Conservation (phyloP, 2,329 filamentous ascomycete species). For the Clonostachys byssicola region DNA sequence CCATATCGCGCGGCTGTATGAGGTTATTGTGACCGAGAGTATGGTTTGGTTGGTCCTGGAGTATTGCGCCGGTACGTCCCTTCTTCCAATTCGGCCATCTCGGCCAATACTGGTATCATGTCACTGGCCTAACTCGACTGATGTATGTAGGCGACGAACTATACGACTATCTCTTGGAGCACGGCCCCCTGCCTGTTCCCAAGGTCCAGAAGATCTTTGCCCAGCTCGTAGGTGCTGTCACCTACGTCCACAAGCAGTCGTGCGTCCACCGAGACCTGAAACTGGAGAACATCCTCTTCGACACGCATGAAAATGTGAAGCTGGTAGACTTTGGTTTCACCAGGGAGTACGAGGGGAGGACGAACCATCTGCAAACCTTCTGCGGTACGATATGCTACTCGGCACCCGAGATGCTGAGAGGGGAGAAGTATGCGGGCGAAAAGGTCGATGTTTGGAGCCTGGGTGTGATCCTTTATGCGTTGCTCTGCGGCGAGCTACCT, state of each 20-base stretch:
- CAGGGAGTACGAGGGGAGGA: slow-evolving; percentile 90
- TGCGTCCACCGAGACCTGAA: slow-evolving; percentile 97
- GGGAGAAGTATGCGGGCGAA: slow-evolving; percentile 95
- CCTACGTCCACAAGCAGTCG: slow-evolving; percentile 90
- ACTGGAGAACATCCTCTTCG: slow-evolving; percentile 83
- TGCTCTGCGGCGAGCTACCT: slow-evolving; percentile 80
- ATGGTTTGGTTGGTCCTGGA: slow-evolving; percentile 96
- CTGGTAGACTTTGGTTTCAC: slow-evolving; percentile 98
- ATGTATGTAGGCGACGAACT: slow-evolving; percentile 72
- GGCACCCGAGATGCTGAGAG: slow-evolving; percentile 96
- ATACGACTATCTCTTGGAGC: slow-evolving; percentile 88
- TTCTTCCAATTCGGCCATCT: not conserved
- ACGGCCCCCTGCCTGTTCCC: slow-evolving; percentile 76
- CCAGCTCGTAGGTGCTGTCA: slow-evolving; percentile 89
- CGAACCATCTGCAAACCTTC: slow-evolving; percentile 94
- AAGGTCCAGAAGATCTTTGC: slow-evolving; percentile 96
- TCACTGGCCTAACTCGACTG: not conserved
- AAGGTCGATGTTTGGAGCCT: slow-evolving; percentile 97
- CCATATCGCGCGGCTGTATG: slow-evolving; percentile 93
- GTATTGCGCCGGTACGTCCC: slow-evolving; percentile 77
- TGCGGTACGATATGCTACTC: slow-evolving; percentile 98
- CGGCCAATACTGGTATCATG: too few species aligned
- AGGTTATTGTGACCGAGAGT: slow-evolving; percentile 94
- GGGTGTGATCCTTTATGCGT: slow-evolving; percentile 78
- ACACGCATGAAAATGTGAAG: slow-evolving; percentile 97